Conservation (phyloP, 1,284 basidiomycete species). For the Fomitopsis pinicola region DNA sequence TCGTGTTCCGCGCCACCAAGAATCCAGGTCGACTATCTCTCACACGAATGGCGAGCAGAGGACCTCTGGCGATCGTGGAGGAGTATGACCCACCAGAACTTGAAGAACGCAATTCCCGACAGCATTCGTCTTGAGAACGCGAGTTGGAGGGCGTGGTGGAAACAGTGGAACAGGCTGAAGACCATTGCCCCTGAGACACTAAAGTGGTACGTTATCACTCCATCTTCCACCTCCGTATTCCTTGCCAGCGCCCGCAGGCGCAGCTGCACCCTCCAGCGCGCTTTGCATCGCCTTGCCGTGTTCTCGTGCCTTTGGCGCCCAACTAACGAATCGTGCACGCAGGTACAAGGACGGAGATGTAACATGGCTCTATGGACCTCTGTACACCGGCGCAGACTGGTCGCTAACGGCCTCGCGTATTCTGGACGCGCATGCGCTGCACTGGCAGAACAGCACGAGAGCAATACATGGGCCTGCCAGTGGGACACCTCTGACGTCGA, state of each 20-base stretch:
- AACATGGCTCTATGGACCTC: constrained; percentile 97
- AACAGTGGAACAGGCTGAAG: constrained; percentile 95
- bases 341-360: constrained; percentile 99
- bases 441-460: constrained; percentile 23
- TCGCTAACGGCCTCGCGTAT: constrained; percentile 35
- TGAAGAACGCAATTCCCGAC: constrained; percentile 92
- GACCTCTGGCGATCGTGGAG: constrained; percentile 99
- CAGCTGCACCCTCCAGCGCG: constrained; percentile 1
- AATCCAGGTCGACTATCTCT: constrained; percentile 81
- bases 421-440: constrained; percentile 10
- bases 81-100: constrained; percentile 91
- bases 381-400: constrained; percentile 88
- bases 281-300: constrained; percentile 3
- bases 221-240: constrained; percentile 5
- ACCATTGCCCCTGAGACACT: constrained; percentile 96
- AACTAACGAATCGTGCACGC: constrained; percentile 11
- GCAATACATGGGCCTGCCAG: constrained; percentile 23
- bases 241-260: neutral
- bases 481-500: too few relatives aligned
- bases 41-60: constrained; percentile 96
- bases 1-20: constrained; percentile 58
- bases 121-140: constrained; percentile 96
- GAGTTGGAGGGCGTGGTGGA: constrained; percentile 99
- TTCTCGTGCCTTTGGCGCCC: constrained; percentile 1
- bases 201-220: constrained; percentile 77